Evolutionary conservation across 768 basidiomycete genomes (phyloP).

Genomic region (Boletus pseudopeckii): DNA sequence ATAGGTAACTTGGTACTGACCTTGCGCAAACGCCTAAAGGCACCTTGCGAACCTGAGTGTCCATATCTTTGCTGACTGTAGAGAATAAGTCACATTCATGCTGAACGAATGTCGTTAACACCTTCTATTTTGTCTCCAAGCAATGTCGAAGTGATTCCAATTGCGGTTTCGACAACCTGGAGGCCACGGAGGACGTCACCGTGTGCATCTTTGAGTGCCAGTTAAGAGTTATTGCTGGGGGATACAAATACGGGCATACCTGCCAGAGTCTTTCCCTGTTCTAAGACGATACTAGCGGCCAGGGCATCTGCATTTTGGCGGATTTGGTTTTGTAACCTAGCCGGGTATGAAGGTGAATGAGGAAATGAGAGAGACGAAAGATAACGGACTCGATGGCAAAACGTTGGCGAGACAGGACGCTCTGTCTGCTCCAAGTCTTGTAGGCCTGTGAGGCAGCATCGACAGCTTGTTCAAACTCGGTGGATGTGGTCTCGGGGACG

Average conservation of each 20-base stretch:
- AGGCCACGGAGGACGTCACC: constrained; percentile 92
- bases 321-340: constrained; percentile 81
- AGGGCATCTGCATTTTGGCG: constrained; percentile 83
- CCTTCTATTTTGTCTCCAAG: constrained; percentile 92
- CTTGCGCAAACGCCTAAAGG: constrained; percentile 87
- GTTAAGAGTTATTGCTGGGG: not conserved
- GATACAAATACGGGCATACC: constrained; percentile 41
- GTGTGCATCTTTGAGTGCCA: constrained; percentile 66
- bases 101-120: constrained; percentile 26
- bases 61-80: constrained; percentile 92
- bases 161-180: constrained; percentile 82
- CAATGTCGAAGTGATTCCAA: constrained; percentile 78
- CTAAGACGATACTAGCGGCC: constrained; percentile 85
- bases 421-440: constrained; percentile 85
- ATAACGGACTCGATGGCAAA: constrained; percentile 82
- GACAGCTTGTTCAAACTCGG: constrained; percentile 82
- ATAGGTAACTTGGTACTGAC: constrained; percentile 24
- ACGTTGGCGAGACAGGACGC: constrained; percentile 80
- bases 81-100: constrained; percentile 14
- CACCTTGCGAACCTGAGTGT: constrained; percentile 79
- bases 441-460: constrained; percentile 81
- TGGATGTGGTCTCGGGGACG: constrained; percentile 82
- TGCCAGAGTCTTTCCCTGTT: constrained; percentile 93
- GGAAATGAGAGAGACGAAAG: not conserved
- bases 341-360: constrained; percentile 1